These are phyloP conservation scores for Botrytis cinerea DNA, from an alignment of 2,329 filamentous ascomycete species.

Conservation along the genomic window DNA sequence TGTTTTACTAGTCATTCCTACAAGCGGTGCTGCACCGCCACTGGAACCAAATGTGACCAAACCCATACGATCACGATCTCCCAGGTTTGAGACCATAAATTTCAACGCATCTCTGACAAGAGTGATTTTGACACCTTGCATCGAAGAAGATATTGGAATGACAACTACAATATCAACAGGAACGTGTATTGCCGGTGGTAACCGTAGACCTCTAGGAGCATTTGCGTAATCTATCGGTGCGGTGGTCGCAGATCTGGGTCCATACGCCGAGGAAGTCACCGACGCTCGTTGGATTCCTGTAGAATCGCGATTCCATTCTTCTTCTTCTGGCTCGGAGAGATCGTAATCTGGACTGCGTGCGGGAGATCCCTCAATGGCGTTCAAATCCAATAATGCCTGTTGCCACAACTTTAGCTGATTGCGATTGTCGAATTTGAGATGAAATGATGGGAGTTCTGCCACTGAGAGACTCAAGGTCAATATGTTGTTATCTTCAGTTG, in stretches of 20 bases:
- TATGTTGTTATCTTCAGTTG: conserved; percentile 69
- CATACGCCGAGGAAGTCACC: conserved; percentile 76
- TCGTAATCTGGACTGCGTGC: conserved; percentile 76
- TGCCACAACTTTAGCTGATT: conserved; percentile 89
- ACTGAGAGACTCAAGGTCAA: conserved; percentile 90
- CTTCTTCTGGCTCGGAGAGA: conserved; percentile 82
- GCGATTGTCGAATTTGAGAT: conserved; percentile 82
- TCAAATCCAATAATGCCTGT: conserved; percentile 80
- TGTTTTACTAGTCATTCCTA: conserved; percentile 96
- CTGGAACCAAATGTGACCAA: conserved; percentile 96
- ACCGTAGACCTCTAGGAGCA: conserved; percentile 48
- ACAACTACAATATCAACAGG: conserved; percentile 95
- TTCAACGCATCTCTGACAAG: conserved; percentile 87
- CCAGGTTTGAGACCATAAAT: conserved; percentile 87
- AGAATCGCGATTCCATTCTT: conserved; percentile 72
- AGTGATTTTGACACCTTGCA: conserved; percentile 99
- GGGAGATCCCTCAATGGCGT: conserved; percentile 66
- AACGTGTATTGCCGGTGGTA: conserved; percentile 65
- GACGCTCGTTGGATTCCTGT: conserved; percentile 67
- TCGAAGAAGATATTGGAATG: conserved; percentile 94
- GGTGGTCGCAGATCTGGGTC: conserved; percentile 81
- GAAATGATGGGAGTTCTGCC: conserved; percentile 88
- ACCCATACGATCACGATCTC: conserved; percentile 94
- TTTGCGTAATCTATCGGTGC: conserved; percentile 91
- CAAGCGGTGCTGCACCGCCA: conserved; percentile 86